These are phyloP conservation scores for Sugiyamaella chiloensis DNA, from an alignment of 805 yeast species.

Conservation along the genomic window DNA sequence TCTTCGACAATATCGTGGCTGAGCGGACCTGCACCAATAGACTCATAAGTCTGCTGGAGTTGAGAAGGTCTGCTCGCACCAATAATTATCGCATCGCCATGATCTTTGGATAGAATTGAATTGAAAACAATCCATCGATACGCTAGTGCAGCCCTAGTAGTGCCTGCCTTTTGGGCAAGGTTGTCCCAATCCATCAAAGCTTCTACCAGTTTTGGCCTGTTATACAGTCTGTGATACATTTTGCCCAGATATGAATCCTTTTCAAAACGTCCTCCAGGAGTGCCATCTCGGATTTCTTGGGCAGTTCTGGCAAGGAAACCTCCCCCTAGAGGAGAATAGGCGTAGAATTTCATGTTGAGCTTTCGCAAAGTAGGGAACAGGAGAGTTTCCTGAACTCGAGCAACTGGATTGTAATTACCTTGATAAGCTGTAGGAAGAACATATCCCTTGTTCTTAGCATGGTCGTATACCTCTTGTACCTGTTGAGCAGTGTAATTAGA, in stretches of 20 bases:
- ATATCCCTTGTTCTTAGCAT: conserved; percentile 25
- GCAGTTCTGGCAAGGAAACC: conserved; percentile 25
- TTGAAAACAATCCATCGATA: conserved; percentile 27
- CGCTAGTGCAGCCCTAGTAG: conserved; percentile 23
- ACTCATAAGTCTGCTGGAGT: conserved; percentile 21
- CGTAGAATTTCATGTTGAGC: conserved; percentile 26
- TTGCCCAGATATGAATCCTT: conserved; percentile 16
- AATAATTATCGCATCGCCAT: conserved; percentile 26
- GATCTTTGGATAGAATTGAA: conserved; percentile 19
- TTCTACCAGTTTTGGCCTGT: conserved; percentile 21
- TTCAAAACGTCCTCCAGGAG: conserved; percentile 22
- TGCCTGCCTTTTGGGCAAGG: conserved; percentile 21
- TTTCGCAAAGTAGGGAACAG: conserved; percentile 26
- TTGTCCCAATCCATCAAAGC: conserved; percentile 23
- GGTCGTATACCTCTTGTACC: conserved; percentile 23
- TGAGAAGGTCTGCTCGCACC: conserved; percentile 25
- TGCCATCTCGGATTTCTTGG: conserved; percentile 15
- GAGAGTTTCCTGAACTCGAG: conserved; percentile 25
- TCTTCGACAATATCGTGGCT: conserved; percentile 23
- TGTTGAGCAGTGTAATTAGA: conserved; percentile 28
- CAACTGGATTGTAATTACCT: conserved; percentile 30
- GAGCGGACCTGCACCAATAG: conserved; percentile 27
- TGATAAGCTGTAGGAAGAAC: conserved; percentile 30
- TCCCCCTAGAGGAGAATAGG: conserved; percentile 30
- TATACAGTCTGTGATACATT: conserved; percentile 22